Evolutionary conservation across 163 green algal genomes (phyloP), one percentile per base, ranked within the genome.

Genomic region (Scenedesmus sp.): DNA sequence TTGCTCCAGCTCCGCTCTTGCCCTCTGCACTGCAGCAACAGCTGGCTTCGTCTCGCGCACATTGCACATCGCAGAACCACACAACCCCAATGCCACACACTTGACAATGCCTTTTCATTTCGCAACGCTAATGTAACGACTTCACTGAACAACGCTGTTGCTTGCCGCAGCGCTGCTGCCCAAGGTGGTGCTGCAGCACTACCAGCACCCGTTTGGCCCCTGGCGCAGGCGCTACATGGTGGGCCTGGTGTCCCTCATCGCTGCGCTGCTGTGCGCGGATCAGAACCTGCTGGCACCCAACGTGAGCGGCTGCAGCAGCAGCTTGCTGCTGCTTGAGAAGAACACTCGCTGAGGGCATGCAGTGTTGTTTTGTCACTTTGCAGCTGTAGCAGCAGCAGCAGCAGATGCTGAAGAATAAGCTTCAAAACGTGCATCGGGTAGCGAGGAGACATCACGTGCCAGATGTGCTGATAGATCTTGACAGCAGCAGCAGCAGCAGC

Each of bases 201-300:
- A 93, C 52, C 26, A 91, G 73, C 94, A 96, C 82, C 94, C 94
- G 1, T 93, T 95, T 57, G 54, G 91, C 2, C 34, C 81, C 10
- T 64, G 82, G 59, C 86, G 83, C 73, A 86, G 93, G 20, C 82
- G 90, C 12, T 95, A 94, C 91, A 96, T 92, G 79, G 94, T 96
- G 13, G 86, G 70, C 26, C 92, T 98, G 56, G 97, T 98, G 88
- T 95, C 93, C 10, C 55, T 96, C 9, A 96, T 96, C 13, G 95
- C 94, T 12, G 94, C 94, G 0, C 70, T 98, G 92, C 94, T 99
- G 57, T 98, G 95, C 88, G 97, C 97, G 0, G 97, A 99, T 86
- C 97, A 99, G 90, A 99, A 99, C 94, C 91, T 99, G 82, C 94
- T 99, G 92, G 97, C 97, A 4, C 97, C 97, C 0, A 98, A 98